These are phyloP conservation scores for Platismatia glauca DNA, from an alignment of 495 filamentous ascomycete genomes.

Conservation along the genomic window DNA sequence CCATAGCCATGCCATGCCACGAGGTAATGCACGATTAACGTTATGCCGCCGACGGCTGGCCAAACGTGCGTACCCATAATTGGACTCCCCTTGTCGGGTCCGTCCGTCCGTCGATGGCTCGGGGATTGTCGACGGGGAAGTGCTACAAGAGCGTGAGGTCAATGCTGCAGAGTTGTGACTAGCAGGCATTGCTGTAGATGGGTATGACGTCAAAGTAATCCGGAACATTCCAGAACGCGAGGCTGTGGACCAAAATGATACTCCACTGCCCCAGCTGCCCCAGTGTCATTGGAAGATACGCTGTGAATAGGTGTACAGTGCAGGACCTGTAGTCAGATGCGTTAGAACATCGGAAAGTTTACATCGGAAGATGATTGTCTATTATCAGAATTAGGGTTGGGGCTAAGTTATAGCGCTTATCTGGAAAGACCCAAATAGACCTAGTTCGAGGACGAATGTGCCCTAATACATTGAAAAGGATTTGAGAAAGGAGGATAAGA, in stretches of 20 bases:
- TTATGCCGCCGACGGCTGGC: background rate
- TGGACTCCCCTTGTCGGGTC: background rate
- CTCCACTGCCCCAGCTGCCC: background rate
- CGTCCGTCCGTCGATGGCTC: background rate
- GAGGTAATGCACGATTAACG: background rate
- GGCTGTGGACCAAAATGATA: background rate
- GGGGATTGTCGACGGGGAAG: background rate
- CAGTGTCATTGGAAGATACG: background rate
- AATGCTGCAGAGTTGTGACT: background rate
- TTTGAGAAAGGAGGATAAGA: background rate
- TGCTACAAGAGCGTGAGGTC: background rate
- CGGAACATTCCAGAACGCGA: background rate
- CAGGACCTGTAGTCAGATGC: conserved; percentile 7
- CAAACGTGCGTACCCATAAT: background rate
- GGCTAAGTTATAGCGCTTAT: conserved; percentile 6
- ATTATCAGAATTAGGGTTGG: conserved; percentile 6
- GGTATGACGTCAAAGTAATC: background rate
- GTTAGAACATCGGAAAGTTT: background rate
- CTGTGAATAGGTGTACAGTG: background rate
- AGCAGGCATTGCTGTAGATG: background rate
- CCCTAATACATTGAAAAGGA: background rate
- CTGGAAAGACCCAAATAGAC: conserved; percentile 5
- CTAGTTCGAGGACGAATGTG: background rate
- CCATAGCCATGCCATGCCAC: background rate
- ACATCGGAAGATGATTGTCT: background rate